Evolutionary conservation across 129 eudicot genomes (phyloP), one percentile per base, ranked within the genome.

Genomic region (Flaveria trinervia): DNA sequence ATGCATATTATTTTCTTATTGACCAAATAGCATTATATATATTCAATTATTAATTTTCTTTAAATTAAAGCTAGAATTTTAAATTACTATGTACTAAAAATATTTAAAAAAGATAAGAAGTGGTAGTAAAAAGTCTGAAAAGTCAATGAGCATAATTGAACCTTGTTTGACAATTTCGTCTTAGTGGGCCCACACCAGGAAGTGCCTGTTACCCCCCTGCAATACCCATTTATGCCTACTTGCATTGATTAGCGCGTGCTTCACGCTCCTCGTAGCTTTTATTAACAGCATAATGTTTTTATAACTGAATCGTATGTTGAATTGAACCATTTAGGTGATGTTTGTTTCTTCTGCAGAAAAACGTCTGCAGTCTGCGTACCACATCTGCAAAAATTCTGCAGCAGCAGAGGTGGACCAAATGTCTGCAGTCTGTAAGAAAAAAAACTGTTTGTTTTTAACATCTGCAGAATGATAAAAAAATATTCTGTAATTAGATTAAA

Each of bases 101-200:
- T 45, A 45, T 45, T 45, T 9, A 30, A 3, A 30, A 51, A 71
- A 30, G 64, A 50, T 8, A 16, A n/a, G 75, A 50, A 51, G 75
- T 52, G 52, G 72, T 67, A 26, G 61, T 8, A 71, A 51, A 71
- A 52, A 30, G 76, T n/a, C 76, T 52, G 76, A 71, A 71, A 71
- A 71, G 76, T 71, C 65, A 71, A 71, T n/a, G 51, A 52, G 49
- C 33, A 52, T 23, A 52, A 18, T 52, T 71, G 76, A 52, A 71
- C 76, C 62, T 71, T 33, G 65, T 71, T 71, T 71, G 76, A 71
- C 76, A 71, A 9, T 71, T 71, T 71, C 33, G 14, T 28, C 64
- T 14, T 50, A 9, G 16, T 16, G 76, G 76, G 48, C 75, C 75
- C 76, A 39, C 45, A 46, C 10, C 25, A 12, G 11, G 18, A 49